Evolutionary conservation across 768 basidiomycete genomes (phyloP).

Genomic region (Leccinum imitatum): DNA sequence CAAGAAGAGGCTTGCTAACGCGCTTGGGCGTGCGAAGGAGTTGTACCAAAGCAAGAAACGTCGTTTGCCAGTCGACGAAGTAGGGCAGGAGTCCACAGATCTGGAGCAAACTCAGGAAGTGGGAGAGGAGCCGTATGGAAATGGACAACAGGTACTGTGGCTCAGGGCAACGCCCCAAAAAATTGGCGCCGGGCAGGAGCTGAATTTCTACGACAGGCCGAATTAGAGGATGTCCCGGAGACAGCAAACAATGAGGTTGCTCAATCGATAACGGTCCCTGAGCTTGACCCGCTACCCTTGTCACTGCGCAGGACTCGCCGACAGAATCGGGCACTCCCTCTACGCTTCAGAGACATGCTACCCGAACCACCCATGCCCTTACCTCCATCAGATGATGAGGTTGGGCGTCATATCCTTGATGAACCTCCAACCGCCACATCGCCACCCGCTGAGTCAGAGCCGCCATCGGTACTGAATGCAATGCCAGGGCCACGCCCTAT

Average conservation of each 20-base stretch:
- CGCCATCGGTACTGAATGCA: background rate
- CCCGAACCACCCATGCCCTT: background rate
- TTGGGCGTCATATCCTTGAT: background rate
- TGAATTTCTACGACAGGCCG: background rate
- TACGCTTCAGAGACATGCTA: background rate
- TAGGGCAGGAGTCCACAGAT: background rate
- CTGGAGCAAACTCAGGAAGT: background rate
- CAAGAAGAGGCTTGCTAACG: constrained; percentile 1
- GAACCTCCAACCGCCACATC: background rate
- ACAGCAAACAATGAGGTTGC: too few species aligned
- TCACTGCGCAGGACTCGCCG: background rate
- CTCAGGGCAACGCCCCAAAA: background rate
- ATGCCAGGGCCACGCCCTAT: background rate
- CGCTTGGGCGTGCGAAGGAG: background rate
- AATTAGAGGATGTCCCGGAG: too few species aligned
- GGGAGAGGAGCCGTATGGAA: background rate
- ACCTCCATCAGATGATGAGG: background rate
- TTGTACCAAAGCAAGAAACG: constrained; percentile 1
- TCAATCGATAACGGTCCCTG: too few species aligned
- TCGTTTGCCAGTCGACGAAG: background rate
- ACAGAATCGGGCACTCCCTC: background rate
- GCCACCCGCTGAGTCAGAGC: background rate
- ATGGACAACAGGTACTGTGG: background rate
- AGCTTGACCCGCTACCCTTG: background rate
- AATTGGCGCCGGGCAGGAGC: background rate